Evolutionary conservation across 2,329 filamentous ascomycete species (phyloP), one percentile per base, ranked within the genome.

Genomic region (Dactylellina drechsleri): DNA sequence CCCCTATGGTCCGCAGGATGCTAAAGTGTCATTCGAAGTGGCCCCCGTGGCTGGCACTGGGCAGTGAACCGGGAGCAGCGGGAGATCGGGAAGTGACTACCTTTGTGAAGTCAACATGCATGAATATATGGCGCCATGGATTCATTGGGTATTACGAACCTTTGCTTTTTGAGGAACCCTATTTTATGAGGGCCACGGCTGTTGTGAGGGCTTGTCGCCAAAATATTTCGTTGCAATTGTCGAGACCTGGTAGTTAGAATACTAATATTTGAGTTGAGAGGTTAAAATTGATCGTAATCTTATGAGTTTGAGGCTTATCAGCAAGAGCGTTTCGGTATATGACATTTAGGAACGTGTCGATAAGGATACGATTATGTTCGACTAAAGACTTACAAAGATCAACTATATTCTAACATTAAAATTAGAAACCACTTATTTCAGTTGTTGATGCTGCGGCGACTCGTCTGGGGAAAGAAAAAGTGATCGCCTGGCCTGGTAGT

Each of bases 321-420:
- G 64, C 71, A 59, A 60, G 45, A 64, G 36, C n/a, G 40, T 52
- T 53, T 75, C 58, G 71, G 64, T 68, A 75, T 75, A 75, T 75
- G 49, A 58, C 56, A 68, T 59, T 45, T 59, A 52, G 26, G 64
- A 28, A 66, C 58, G 50, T 62, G 53, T 65, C 45, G 41, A 47
- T 50, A 18, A 28, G 56, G 54, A 49, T 18, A 61, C 53, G 56
- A 53, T 50, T 49, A 45, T 18, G 57, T 13, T 52, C 28, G 52
- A 47, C 52, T 41, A 62, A 28, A 59, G 64, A 67, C 71, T 75
- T 75, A 75, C 64, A 36, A 68, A 41, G 58, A 56, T 50, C 26
- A 54, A 59, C 45, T 68, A 67, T 64, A 60, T 68, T 67, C 71
- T 75, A 75, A 68, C 71, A 75, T 75, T 75, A 75, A 58, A 67